A percentile compares a stretch with the other conserved stretches of the same genome.
phyloP scores from a whole-genome alignment of 805 yeast species.

The Starmerella ratchasimensis region DNA sequence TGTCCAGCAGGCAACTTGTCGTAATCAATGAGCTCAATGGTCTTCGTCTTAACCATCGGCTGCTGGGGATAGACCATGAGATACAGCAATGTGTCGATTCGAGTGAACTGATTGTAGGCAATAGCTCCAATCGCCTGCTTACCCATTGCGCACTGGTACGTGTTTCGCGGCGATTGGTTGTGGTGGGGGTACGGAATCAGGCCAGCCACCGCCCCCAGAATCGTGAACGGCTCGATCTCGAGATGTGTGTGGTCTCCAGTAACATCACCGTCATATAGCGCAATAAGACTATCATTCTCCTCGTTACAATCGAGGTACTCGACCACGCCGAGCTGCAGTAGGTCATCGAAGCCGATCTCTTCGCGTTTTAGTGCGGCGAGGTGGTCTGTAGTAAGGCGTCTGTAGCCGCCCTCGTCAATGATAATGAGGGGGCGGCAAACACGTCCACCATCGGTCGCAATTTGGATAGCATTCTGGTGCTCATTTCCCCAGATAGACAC shows the following conservation, averaged over 20 bases:
- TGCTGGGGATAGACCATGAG: slow-evolving; percentile 98
- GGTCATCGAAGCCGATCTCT: slow-evolving; percentile 79
- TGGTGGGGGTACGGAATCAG: slow-evolving; percentile 86
- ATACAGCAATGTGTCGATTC: slow-evolving; percentile 87
- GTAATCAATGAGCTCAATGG: slow-evolving; percentile 87
- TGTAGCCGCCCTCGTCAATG: slow-evolving; percentile 47
- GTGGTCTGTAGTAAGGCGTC: slow-evolving; percentile 64
- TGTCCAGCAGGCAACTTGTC: slow-evolving; percentile 98
- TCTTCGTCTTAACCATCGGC: slow-evolving; percentile 96
- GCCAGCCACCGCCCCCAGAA: slow-evolving; percentile 86
- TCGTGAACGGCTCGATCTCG: slow-evolving; percentile 91
- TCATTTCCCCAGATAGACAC: slow-evolving; percentile 80
- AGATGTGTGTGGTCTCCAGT: slow-evolving; percentile 53
- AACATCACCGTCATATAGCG: slow-evolving; percentile 65
- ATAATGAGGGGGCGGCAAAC: slow-evolving; percentile 93
- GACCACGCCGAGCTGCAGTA: slow-evolving; percentile 70
- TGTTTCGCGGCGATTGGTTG: slow-evolving; percentile 83
- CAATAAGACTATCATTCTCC: slow-evolving; percentile 87
- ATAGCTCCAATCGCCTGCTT: slow-evolving; percentile 99
- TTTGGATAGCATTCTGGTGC: slow-evolving; percentile 87
- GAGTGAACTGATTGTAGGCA: slow-evolving; percentile 88
- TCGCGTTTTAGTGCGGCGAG: slow-evolving; percentile 50
- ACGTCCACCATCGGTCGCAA: slow-evolving; percentile 98
- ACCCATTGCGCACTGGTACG: slow-evolving; percentile 94
- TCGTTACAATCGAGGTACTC: slow-evolving; percentile 96